A percentile compares a stretch with the other conserved stretches of the same genome.
These are phyloP conservation scores for Bocquillonia castaneifolia DNA, from an alignment of 441 rosid species.

Conservation along the genomic window DNA sequence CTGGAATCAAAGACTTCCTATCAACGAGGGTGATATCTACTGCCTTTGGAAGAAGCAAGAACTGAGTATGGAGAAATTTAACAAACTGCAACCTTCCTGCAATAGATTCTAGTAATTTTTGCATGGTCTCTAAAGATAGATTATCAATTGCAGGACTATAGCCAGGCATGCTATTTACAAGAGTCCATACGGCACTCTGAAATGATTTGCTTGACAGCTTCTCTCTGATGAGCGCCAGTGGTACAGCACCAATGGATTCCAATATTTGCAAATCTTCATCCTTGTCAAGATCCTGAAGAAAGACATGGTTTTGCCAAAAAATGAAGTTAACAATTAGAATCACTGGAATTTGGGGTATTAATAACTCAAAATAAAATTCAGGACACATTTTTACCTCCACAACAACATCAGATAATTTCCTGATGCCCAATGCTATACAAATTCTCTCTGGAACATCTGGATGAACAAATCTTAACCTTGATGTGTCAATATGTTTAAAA, in stretches of 20 bases:
- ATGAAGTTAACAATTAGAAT: neutral
- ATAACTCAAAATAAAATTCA: constrained; percentile 9
- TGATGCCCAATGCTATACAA: constrained; percentile 64
- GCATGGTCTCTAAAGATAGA: constrained; percentile 43
- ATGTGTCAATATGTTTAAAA: constrained; percentile 62
- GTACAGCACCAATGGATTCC: constrained; percentile 60
- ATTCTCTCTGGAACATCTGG: constrained; percentile 76
- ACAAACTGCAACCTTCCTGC: constrained; percentile 77
- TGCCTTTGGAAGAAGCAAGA: constrained; percentile 66
- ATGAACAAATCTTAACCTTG: constrained; percentile 84
- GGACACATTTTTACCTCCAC: constrained; percentile 53
- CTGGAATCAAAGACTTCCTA: constrained; percentile 57
- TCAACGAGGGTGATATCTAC: constrained; percentile 57
- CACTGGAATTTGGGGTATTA: neutral
- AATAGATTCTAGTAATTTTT: constrained; percentile 48
- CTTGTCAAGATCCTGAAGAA: constrained; percentile 65
- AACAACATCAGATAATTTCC: constrained; percentile 87
- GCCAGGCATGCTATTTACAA: constrained; percentile 41
- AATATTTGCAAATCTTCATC: constrained; percentile 48
- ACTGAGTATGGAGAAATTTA: constrained; percentile 61
- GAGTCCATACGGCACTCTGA: constrained; percentile 68
- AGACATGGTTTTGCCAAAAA: neutral
- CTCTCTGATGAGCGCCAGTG: constrained; percentile 45
- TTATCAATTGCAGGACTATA: constrained; percentile 32
- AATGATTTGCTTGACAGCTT: constrained; percentile 67